phyloP scores from a whole-genome alignment of 2,329 filamentous ascomycete species.

The Verticillium longisporum region DNA sequence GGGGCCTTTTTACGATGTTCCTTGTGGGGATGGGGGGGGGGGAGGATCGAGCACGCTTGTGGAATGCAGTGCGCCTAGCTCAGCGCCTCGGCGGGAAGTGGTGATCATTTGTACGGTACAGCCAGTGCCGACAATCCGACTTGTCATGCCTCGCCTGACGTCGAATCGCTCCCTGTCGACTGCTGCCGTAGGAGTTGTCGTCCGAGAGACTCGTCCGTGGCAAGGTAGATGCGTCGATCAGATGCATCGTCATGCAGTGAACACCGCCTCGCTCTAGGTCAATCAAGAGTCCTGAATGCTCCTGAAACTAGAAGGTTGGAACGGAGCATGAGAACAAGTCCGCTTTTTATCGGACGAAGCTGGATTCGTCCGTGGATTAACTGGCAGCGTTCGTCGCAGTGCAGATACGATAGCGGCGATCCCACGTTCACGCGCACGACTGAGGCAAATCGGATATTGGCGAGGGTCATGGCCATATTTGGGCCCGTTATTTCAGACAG shows the following conservation, averaged over 20 bases:
- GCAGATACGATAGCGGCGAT: too few species aligned
- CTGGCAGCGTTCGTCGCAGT: too few species aligned
- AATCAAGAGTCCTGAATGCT: neutral
- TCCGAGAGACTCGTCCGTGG: too few species aligned
- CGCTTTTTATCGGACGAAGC: neutral
- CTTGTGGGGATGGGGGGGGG: neutral
- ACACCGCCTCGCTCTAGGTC: neutral
- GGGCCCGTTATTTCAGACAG: too few species aligned
- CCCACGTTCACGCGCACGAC: too few species aligned
- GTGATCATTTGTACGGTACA: neutral
- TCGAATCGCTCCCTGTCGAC: neutral
- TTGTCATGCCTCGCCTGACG: neutral
- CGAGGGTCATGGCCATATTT: too few species aligned
- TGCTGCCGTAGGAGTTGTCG: neutral
- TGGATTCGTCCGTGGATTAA: neutral
- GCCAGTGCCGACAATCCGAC: neutral
- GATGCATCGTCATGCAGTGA: neutral
- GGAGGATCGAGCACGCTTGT: neutral
- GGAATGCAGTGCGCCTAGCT: neutral
- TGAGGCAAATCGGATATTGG: too few species aligned
- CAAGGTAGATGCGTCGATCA: neutral
- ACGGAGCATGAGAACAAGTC: neutral
- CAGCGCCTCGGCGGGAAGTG: neutral
- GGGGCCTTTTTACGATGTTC: neutral
- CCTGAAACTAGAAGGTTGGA: too few species aligned